Conservation (phyloP, 805 yeast species). For the Candida orba region DNA sequence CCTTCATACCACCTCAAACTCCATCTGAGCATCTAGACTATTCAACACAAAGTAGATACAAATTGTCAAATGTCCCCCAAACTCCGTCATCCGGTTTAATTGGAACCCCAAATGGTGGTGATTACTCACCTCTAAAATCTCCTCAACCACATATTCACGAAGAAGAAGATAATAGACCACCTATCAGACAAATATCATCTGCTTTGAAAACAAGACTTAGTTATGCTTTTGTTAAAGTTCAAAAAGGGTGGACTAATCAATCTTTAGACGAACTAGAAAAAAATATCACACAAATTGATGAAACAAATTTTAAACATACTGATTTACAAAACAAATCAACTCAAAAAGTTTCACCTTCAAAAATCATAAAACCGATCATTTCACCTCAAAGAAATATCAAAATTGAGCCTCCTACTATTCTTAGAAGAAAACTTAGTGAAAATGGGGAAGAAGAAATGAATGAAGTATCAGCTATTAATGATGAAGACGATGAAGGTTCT, state of each 20-base stretch:
- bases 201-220: conserved; percentile 33
- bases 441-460: conserved; percentile 2
- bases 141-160: conserved; percentile 17
- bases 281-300: conserved; percentile 7
- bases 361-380: conserved; percentile 5
- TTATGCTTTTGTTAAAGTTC: conserved; percentile 34
- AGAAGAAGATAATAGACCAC: conserved; percentile 25
- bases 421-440: conserved; percentile 9
- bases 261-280: conserved; percentile 24
- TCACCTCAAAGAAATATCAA: conserved; percentile 5
- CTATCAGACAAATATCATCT: conserved; percentile 33
- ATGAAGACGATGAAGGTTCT: conserved; percentile 23
- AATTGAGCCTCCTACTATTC: conserved; percentile 4
- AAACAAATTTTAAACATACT: background rate
- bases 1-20: conserved; percentile 17
- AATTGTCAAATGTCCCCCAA: conserved; percentile 19
- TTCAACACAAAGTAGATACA: conserved; percentile 1
- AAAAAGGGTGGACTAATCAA: conserved; percentile 26
- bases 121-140: conserved; percentile 21
- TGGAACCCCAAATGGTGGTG: background rate
- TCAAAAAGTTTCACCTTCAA: conserved; percentile 3
- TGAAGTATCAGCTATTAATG: background rate
- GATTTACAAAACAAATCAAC: background rate
- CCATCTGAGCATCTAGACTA: conserved; percentile 13
- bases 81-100: conserved; percentile 13